Evolutionary conservation across 768 basidiomycete species (phyloP), one percentile per base, ranked within the genome.

Genomic region (Termitomyces sp.): DNA sequence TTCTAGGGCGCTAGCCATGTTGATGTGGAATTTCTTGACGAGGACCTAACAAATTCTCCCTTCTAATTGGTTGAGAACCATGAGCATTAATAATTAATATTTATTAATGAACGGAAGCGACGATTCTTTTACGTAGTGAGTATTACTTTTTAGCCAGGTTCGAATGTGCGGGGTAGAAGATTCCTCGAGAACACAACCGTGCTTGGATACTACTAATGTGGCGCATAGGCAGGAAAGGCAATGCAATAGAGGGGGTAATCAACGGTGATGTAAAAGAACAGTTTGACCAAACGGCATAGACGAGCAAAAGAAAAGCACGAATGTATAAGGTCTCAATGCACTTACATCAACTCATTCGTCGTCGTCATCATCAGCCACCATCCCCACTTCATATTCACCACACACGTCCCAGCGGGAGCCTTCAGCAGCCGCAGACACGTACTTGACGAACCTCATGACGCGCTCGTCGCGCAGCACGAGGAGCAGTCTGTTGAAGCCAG

Each of bases 371-470:
- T 82, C 81, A 0, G 83, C 83, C 62, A 92, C 68, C 76, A 88
- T 84, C 2, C 92, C 94, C 10, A 97, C 87, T 66, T 94, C 92
- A 69, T 89, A 98, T 73, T 98, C 96, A 4, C 86, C 88, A 61
- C 87, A 92, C 12, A 98, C 74, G 68, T 98, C 96, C 94, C 94
- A 98, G 54, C 96, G 77, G 29, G 92, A 94, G 9, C 94, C 92
- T 52, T 86, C 84, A 0, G 96, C 96, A 1, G 87, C 85, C 16
- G 91, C 92, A 27, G 90, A 90, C 20, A 98, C 84, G 65, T 98
- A 98, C 70, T 98, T 98, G 61, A 95, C 92, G 69, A 98, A 98
- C 42, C 84, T 84, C 85, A 98, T 87, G 47, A 98, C 94, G 20
- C 90, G 83, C 66, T 94, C 90, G 70, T 98, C 96, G 16, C 96